Percentiles rank a stretch among this genome's conserved stretches.
Conservation (phyloP, 371 early-diverging fungal species). For the Mortierella sp. region DNA sequence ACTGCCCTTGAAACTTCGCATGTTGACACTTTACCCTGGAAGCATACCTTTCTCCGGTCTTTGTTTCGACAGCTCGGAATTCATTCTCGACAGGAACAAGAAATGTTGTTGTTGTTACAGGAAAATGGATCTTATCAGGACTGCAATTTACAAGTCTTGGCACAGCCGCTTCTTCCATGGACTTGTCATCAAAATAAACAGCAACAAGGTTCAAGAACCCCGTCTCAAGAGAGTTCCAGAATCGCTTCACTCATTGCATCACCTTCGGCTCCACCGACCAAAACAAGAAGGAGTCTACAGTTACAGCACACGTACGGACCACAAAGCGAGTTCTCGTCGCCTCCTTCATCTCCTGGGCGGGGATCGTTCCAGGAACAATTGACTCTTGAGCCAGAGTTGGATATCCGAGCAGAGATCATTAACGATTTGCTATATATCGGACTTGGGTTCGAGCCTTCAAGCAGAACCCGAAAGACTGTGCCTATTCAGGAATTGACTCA, state of each 20-base stretch:
- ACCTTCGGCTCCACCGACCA: slow-evolving; percentile 20
- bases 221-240: slow-evolving; percentile 14
- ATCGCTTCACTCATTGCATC: slow-evolving; percentile 11
- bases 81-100: slow-evolving; percentile 47
- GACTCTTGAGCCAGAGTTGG: slow-evolving; percentile 17
- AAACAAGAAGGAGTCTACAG: slow-evolving; percentile 22
- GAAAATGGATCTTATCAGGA: slow-evolving; percentile 54
- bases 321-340: slow-evolving; percentile 5
- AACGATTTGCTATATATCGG: slow-evolving; percentile 55
- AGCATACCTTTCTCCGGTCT: slow-evolving; percentile 46
- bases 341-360: slow-evolving; percentile 19
- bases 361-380: slow-evolving; percentile 10
- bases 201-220: neutral
- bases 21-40: slow-evolving; percentile 50
- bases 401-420: slow-evolving; percentile 50
- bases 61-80: slow-evolving; percentile 51
- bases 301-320: slow-evolving; percentile 26
- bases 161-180: slow-evolving; percentile 41
- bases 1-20: slow-evolving; percentile 39
- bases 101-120: slow-evolving; percentile 47
- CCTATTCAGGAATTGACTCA: slow-evolving; percentile 19
- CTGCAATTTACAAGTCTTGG: slow-evolving; percentile 45
- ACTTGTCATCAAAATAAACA: slow-evolving; percentile 16
- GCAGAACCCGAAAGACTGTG: slow-evolving; percentile 25
- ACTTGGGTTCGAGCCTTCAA: slow-evolving; percentile 53